phyloP scores from a whole-genome alignment of 78 protist genomes.

The Guillardia theta region DNA sequence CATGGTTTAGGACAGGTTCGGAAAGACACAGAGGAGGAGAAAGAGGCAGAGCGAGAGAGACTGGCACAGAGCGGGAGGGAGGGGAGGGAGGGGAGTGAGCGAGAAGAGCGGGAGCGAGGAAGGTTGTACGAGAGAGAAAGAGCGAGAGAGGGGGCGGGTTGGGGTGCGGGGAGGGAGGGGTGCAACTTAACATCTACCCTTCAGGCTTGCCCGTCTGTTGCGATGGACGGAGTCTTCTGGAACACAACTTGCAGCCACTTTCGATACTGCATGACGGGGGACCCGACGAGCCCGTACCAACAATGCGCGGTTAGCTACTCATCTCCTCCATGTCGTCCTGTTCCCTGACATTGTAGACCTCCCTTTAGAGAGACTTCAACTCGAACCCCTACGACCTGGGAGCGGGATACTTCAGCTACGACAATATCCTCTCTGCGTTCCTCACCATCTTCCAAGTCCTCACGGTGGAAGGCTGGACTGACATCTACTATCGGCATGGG shows the following conservation, averaged over 20 bases:
- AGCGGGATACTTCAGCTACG: neutral
- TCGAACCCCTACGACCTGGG: neutral
- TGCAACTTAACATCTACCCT: too few relatives aligned
- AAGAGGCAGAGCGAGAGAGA: too few relatives aligned
- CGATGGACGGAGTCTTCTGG: neutral
- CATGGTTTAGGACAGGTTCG: too few relatives aligned
- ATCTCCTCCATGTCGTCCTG: too few relatives aligned
- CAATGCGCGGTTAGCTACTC: too few relatives aligned
- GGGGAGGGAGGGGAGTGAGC: too few relatives aligned
- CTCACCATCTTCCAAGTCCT: neutral
- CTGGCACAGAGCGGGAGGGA: too few relatives aligned
- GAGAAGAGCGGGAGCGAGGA: neutral
- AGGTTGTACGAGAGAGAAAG: neutral
- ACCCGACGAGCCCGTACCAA: too few relatives aligned
- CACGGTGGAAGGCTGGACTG: neutral
- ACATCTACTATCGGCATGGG: neutral
- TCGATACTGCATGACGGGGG: too few relatives aligned
- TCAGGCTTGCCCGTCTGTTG: too few relatives aligned
- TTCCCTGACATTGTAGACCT: too few relatives aligned
- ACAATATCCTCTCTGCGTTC: neutral
- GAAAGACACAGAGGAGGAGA: too few relatives aligned
- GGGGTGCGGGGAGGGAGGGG: neutral
- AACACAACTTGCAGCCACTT: neutral
- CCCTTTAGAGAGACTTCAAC: neutral
- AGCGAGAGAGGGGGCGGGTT: neutral